These are phyloP conservation scores for Rhizophagus prolifer DNA, from an alignment of 192 early-diverging fungal genomes.

Conservation along the genomic window DNA sequence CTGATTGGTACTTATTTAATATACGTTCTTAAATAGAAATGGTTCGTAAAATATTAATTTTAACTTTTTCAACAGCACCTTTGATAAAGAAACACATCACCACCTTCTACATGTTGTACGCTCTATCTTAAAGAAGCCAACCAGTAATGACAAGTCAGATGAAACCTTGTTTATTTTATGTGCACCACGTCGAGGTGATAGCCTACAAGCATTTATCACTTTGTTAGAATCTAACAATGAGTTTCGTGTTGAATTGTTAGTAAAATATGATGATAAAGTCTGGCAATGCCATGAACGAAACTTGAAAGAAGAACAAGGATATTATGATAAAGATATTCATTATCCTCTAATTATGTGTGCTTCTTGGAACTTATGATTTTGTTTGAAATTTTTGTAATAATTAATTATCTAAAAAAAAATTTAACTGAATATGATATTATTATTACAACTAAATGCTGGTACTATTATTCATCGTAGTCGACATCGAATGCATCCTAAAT, in stretches of 20 bases:
- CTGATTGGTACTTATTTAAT: not conserved
- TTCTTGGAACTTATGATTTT: not conserved
- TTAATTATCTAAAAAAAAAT: too few relatives aligned
- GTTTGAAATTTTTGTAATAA: too few relatives aligned
- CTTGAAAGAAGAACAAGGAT: not conserved
- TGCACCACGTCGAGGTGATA: conserved; percentile 9
- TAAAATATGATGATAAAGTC: conserved; percentile 7
- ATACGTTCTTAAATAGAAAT: too few relatives aligned
- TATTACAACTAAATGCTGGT: too few relatives aligned
- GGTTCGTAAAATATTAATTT: not conserved
- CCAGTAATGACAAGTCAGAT: not conserved
- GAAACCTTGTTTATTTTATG: conserved; percentile 4
- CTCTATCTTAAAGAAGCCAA: not conserved
- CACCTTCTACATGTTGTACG: conserved; percentile 3
- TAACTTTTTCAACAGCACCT: not conserved
- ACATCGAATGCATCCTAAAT: not conserved
- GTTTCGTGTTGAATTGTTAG: conserved; percentile 1
- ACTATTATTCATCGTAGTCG: too few relatives aligned
- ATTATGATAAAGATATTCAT: conserved; percentile 3
- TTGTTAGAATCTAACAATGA: not conserved
- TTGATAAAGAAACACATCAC: conserved; percentile 1
- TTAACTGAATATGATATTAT: too few relatives aligned
- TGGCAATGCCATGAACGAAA: not conserved
- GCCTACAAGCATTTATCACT: not conserved
- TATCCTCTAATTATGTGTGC: conserved; percentile 5